phyloP scores from a whole-genome alignment of 352 stramenopile genomes.

The Globisporangium acanthophoron region DNA sequence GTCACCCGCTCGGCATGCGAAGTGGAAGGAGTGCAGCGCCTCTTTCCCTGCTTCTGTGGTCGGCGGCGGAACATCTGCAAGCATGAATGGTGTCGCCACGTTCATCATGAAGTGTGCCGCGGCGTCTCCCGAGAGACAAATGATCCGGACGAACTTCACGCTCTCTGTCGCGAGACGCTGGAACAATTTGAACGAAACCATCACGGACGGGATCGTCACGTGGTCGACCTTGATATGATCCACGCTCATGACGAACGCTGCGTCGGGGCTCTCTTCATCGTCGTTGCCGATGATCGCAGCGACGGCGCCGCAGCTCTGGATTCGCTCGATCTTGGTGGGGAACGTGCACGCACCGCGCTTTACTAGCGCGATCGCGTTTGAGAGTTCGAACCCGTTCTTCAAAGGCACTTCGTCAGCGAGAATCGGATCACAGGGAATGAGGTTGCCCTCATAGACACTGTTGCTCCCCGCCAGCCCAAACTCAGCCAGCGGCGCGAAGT shows the following conservation, averaged over 20 bases:
- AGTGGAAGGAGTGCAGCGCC: slow-evolving; percentile 14
- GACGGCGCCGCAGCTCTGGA: slow-evolving; percentile 46
- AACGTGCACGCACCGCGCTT: slow-evolving; percentile 63
- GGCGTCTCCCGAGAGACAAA: slow-evolving; percentile 45
- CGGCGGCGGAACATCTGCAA: slow-evolving; percentile 17
- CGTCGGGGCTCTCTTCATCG: slow-evolving; percentile 34
- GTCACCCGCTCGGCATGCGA: slow-evolving; percentile 34
- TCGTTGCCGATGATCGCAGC: slow-evolving; percentile 70
- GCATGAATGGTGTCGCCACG: slow-evolving; percentile 15
- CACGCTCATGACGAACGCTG: slow-evolving; percentile 73
- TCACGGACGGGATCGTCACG: slow-evolving; percentile 59
- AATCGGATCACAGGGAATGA: slow-evolving; percentile 46
- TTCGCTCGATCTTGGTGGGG: slow-evolving; percentile 56
- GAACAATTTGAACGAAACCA: slow-evolving; percentile 50
- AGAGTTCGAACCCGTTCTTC: slow-evolving; percentile 27
- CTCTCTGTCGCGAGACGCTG: slow-evolving; percentile 23
- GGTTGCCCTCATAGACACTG: slow-evolving; percentile 31
- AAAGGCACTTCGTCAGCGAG: slow-evolving; percentile 32
- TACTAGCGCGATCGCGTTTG: slow-evolving; percentile 39
- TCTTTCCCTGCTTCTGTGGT: background rate
- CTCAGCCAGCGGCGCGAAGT: slow-evolving; percentile 59
- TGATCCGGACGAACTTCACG: slow-evolving; percentile 24
- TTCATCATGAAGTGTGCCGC: slow-evolving; percentile 24
- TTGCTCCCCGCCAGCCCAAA: slow-evolving; percentile 42
- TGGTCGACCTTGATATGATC: slow-evolving; percentile 61